Evolutionary conservation across 2,329 filamentous ascomycete genomes (phyloP).

Genomic region (Eurotiales sp.): DNA sequence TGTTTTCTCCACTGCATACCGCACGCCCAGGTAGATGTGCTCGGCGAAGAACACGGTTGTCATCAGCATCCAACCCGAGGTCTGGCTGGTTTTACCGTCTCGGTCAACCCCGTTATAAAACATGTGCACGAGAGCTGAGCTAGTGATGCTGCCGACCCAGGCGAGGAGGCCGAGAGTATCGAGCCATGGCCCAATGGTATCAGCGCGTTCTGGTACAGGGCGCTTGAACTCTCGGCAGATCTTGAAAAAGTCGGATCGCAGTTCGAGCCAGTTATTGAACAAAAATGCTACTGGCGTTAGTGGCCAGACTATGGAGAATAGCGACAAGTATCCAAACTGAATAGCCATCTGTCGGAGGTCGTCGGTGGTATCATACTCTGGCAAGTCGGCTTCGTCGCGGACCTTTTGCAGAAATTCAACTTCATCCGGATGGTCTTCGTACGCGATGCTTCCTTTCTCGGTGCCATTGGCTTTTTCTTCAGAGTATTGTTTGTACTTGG

Average conservation of each 20-base stretch:
- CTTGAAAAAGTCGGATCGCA: conserved; percentile 91
- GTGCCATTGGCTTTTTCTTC: conserved; percentile 24
- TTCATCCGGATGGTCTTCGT: conserved; percentile 72
- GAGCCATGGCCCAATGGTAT: conserved; percentile 95
- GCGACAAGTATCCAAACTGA: conserved; percentile 81
- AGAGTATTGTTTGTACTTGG: conserved; percentile 57
- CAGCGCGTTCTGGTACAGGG: conserved; percentile 81
- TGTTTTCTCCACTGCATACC: conserved; percentile 66
- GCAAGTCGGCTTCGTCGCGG: conserved; percentile 76
- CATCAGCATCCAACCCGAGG: conserved; percentile 68
- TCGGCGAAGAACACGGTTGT: conserved; percentile 81
- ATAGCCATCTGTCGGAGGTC: conserved; percentile 95
- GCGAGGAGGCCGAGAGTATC: conserved; percentile 82
- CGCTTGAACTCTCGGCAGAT: conserved; percentile 88
- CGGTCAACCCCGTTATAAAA: conserved; percentile 71
- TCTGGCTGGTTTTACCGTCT: conserved; percentile 26
- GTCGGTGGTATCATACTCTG: conserved; percentile 83
- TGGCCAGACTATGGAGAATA: conserved; percentile 95
- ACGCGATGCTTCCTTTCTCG: conserved; percentile 18
- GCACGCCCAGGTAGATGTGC: conserved; percentile 79
- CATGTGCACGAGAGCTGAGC: conserved; percentile 81
- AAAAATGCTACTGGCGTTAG: conserved; percentile 84
- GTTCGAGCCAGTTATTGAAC: conserved; percentile 94
- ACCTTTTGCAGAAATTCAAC: conserved; percentile 77
- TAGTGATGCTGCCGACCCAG: conserved; percentile 89